Evolutionary conservation across 2,329 filamentous ascomycete genomes (phyloP), one percentile per base, ranked within the genome.

Genomic region (Ustilaginoidea virens): DNA sequence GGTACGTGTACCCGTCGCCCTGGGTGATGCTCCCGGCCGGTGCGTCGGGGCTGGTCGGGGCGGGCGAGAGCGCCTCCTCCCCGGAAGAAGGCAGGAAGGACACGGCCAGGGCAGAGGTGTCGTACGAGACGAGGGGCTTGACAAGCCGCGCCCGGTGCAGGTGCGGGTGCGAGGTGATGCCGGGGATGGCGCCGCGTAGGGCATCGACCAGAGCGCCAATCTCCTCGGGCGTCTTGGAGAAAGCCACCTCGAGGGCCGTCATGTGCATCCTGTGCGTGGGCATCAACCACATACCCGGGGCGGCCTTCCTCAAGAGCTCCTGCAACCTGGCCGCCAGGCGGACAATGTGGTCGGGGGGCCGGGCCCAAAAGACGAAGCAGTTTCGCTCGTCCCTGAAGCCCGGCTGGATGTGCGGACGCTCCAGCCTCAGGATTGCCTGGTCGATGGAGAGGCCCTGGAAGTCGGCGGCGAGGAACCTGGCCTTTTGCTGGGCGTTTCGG

Each of bases 251-350:
- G 3, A 94, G 63, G 1, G 74, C 69, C 0, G 87, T 96, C 55
- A 92, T 71, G 53, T 96, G 87, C 46, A 93, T 74, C 34, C 69
- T 68, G 30, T 77, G 61, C 7, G 63, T 53, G 1, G 86, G 83
- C 79, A 92, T 92, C 24, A 87, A 62, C 87, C 87, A 96, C 75
- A 49, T 58, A 90, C 83, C 68, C 20, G 82, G 80, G 10, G 76
- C 75, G 13, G 70, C 64, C 13, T 61, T 54, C 32, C 62, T 59
- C 27, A 92, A 57, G 42, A 70, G 64, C 28, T 63, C 51, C 51
- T 94, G 87, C 17, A 94, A 55, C 32, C 66, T 64, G 2, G 58
- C 53, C 3, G 87, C 71, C 33, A 96, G 55, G 13, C 65, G 55
- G 25, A 77, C 61, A 12, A 94, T 61, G 39, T 77, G 71, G 25